Evolutionary conservation across 495 filamentous ascomycete species (phyloP).

Genomic region (Alectoria sarmentosa): DNA sequence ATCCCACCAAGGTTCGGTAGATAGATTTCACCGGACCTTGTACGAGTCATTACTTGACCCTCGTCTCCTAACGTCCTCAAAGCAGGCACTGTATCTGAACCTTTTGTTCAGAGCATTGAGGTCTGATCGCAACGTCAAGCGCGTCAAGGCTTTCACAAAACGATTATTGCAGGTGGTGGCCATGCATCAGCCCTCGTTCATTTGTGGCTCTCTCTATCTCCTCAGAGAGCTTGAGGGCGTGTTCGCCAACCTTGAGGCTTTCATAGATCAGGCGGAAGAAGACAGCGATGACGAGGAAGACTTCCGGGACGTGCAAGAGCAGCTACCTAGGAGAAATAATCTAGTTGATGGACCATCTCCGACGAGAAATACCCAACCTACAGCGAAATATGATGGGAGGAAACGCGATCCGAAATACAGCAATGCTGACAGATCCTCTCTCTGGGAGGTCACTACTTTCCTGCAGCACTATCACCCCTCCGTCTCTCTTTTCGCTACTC

Average conservation of each 20-base stretch:
- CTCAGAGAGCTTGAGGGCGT: conserved; percentile 69
- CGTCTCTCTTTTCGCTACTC: conserved; percentile 75
- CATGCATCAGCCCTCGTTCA: conserved; percentile 86
- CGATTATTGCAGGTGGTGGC: conserved; percentile 78
- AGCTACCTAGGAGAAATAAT: conserved; percentile 29
- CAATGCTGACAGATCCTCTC: conserved; percentile 80
- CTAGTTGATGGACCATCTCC: conserved; percentile 23
- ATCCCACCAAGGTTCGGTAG: conserved; percentile 67
- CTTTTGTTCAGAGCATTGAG: conserved; percentile 82
- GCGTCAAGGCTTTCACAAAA: conserved; percentile 93
- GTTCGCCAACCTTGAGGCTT: conserved; percentile 65
- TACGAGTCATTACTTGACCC: conserved; percentile 94
- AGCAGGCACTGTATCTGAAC: conserved; percentile 92
- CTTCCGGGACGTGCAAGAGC: conserved; percentile 62
- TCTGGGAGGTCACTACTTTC: conserved; percentile 86
- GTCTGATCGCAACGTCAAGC: conserved; percentile 74
- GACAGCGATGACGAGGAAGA: conserved; percentile 62
- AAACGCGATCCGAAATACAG: conserved; percentile 88
- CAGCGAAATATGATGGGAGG: conserved; percentile 62
- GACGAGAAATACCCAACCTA: background rate
- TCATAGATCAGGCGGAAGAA: conserved; percentile 68
- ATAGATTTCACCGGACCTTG: conserved; percentile 89
- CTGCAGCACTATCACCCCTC: conserved; percentile 86
- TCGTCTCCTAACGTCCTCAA: conserved; percentile 79
- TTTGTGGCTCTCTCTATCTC: conserved; percentile 82